Base-by-base conservation (phyloP, 176 grass and related monocot species). In the Avena sativa region DNA sequence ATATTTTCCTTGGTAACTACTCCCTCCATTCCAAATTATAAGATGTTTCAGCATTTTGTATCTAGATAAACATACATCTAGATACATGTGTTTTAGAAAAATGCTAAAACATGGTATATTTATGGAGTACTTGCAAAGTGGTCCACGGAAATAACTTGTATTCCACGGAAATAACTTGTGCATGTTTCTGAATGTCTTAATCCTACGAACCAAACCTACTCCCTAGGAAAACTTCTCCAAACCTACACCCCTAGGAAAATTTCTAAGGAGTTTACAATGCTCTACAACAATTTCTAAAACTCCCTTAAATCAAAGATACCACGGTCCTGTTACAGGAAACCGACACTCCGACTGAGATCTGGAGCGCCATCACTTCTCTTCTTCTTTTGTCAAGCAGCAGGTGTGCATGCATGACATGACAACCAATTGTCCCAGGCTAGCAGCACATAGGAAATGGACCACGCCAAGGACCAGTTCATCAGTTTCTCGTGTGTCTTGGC, bases 391-490 rank as follows among this genome's bases (percentile, higher is more conserved):
- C 74, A 62, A 53, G 14, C 44, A 72, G 78, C 40, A 61, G 52
- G 25, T 61, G 52, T 8, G 17, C 53, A 58, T 67, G 48, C 21
- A 26, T 38, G 43, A 43, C 46, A 10, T 48, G 46, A 48, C 46
- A 48, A n/a, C 43, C 7, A 75, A 36, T 75, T 68, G 65, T 23
- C 20, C 53, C 5, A 62, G 63, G 76, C 51, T 32, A 59, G 51
- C 50, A 78, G 80, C 26, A 34, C 9, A 14, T 59, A 77, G 19
- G 13, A 36, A 11, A 76, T 49, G 69, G 77, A 76, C 79, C 21
- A 82, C 61, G 61, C 76, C 40, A 77, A 51, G 51, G 61, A 40
- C 43, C 50, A 68, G 70, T 77, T 56, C 51, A 28, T 56, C 74
- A 77, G 74, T 81, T 86, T 68, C 59, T 49, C 66, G 30, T 34